Evolutionary conservation across 2,329 filamentous ascomycete genomes (phyloP).

Genomic region (Penicillium sp.): DNA sequence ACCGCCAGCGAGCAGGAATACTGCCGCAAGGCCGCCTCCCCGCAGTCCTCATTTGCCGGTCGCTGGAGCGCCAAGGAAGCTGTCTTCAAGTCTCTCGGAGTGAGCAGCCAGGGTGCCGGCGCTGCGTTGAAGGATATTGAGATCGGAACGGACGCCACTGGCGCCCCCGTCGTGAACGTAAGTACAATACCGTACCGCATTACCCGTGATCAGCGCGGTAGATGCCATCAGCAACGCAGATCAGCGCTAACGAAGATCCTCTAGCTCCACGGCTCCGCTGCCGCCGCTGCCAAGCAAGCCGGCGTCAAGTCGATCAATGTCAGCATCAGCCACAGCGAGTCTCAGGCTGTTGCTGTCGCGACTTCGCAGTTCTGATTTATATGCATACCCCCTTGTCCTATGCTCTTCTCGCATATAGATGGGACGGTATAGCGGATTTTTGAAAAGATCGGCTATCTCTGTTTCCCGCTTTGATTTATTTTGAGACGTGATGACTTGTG

Average conservation of each 20-base stretch:
- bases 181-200: conserved; percentile 44
- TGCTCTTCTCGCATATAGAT: conserved; percentile 11
- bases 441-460: conserved; percentile 10
- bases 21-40: conserved; percentile 77
- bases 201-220: background rate
- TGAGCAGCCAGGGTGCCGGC: conserved; percentile 83
- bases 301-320: conserved; percentile 88
- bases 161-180: conserved; percentile 84
- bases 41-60: conserved; percentile 89
- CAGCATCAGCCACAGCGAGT: conserved; percentile 94
- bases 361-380: conserved; percentile 68
- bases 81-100: conserved; percentile 95
- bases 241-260: conserved; percentile 38
- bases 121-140: conserved; percentile 94
- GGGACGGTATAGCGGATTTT: conserved; percentile 4
- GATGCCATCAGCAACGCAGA: conserved; percentile 23
- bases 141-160: conserved; percentile 77
- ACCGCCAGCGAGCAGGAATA: conserved; percentile 82
- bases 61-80: conserved; percentile 98
- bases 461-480: conserved; percentile 2
- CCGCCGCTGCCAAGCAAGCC: conserved; percentile 79
- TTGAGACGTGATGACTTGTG: conserved; percentile 33
- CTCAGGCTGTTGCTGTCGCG: conserved; percentile 91
- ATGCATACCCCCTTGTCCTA: background rate
- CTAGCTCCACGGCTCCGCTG: conserved; percentile 84